Evolutionary conservation across 1,284 basidiomycete genomes (phyloP), one percentile per base, ranked within the genome.

Genomic region (Singerocomus rubriflavus): DNA sequence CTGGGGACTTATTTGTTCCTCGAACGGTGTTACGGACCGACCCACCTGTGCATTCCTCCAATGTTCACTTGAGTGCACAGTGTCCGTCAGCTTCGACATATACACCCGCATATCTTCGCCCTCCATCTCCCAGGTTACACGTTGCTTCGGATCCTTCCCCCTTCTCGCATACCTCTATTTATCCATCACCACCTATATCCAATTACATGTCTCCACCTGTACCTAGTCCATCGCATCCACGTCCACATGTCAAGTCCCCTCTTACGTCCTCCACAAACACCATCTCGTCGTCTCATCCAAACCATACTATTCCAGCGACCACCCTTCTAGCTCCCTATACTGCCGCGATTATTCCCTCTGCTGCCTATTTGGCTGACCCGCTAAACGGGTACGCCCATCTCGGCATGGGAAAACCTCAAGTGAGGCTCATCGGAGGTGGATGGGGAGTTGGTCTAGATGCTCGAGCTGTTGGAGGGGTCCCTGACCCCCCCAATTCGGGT

Each of bases 361-460:
- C 80, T 2, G 63, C 72, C 0, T 88, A 91, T 58, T 74, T 89
- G 35, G 67, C 77, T 8, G 84, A 87, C 53, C 81, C 81, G 0
- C 73, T 85, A 45, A 89, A 88, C 58, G 78, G 77, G 2, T 88
- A 88, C 56, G 83, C 85, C 0, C 81, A 84, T 53, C 73, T 85
- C 13, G 84, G 85, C 14, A 78, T 85, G 73, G 87, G 85, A 33
- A 86, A 85, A 57, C 84, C 83, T 0, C 86, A 85, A 57, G 93
- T 97, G 0, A 88, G 91, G 53, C 76, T 91, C 7, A 68, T 98
- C 1, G 89, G 89, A 0, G 84, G 85, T 0, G 92, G 91, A 0
- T 75, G 95, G 53, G 86, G 86, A 55, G 68, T 97, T 12, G 87
- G 89, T 3, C 74, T 98, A 32, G 95, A 98, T 60, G 80, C 89